Percentiles rank a stretch among this genome's conserved stretches.
Conservation (phyloP, 495 filamentous ascomycete genomes). For the Daldinia decipiens region DNA sequence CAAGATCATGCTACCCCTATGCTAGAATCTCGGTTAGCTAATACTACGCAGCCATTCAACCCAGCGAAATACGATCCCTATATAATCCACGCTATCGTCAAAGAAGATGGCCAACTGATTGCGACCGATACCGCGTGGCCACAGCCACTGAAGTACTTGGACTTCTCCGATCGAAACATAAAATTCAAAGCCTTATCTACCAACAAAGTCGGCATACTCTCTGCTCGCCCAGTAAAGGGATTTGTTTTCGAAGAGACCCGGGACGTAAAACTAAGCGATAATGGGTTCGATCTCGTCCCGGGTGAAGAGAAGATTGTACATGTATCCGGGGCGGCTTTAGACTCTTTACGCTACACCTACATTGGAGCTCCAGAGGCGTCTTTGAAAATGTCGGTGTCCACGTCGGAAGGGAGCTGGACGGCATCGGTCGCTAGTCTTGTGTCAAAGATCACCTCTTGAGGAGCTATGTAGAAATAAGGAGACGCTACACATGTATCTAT, state of each 20-base stretch:
- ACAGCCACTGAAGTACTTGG: conserved; percentile 82
- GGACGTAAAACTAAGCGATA: conserved; percentile 56
- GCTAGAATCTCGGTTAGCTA: conserved; percentile 4
- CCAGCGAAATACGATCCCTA: conserved; percentile 53
- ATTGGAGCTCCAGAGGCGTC: conserved; percentile 44
- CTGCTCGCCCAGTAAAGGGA: conserved; percentile 58
- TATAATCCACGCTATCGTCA: conserved; percentile 61
- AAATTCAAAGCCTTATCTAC: conserved; percentile 31
- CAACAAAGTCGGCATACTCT: conserved; percentile 45
- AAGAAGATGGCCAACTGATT: conserved; percentile 57
- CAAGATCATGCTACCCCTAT: conserved; percentile 45
- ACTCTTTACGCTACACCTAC: conserved; percentile 45
- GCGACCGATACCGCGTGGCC: conserved; percentile 79
- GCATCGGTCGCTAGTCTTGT: background rate
- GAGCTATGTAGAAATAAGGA: background rate
- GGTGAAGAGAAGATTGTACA: conserved; percentile 51
- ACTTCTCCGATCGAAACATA: conserved; percentile 60
- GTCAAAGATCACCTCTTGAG: background rate
- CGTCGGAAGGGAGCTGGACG: background rate
- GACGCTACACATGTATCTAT: background rate
- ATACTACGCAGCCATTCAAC: conserved; percentile 49
- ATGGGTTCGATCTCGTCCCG: conserved; percentile 60
- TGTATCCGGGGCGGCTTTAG: conserved; percentile 23
- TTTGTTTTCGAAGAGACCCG: conserved; percentile 58
- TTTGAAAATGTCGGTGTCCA: conserved; percentile 6